Percentiles rank a stretch among this genome's conserved stretches.
These are phyloP conservation scores for Globisporangium cederbergense DNA, from an alignment of 352 stramenopile species.

Conservation along the genomic window DNA sequence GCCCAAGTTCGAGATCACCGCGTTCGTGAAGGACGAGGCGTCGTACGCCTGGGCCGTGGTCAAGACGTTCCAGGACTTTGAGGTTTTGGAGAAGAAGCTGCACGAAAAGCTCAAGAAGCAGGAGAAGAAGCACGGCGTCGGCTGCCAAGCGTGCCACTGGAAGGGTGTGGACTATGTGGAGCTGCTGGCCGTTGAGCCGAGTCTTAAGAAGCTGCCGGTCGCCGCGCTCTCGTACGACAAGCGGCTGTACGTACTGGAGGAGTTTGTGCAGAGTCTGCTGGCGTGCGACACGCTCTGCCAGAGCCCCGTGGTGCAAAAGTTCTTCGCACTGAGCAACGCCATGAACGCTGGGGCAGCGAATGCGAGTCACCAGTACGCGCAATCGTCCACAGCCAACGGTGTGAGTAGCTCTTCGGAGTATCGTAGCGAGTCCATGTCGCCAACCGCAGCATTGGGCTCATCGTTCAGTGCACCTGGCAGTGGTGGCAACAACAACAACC, in stretches of 20 bases:
- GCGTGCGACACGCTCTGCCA: slow-evolving; percentile 69
- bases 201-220: slow-evolving; percentile 38
- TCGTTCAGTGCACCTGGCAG: not conserved
- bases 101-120: slow-evolving; percentile 65
- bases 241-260: slow-evolving; percentile 54
- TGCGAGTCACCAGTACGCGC: not conserved
- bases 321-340: slow-evolving; percentile 45
- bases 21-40: slow-evolving; percentile 54
- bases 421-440: slow-evolving; percentile 17
- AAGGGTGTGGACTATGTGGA: slow-evolving; percentile 75
- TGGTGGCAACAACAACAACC: not conserved
- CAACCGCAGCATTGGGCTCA: not conserved
- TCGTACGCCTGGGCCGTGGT: slow-evolving; percentile 64
- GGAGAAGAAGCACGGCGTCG: slow-evolving; percentile 57
- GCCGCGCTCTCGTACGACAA: slow-evolving; percentile 54
- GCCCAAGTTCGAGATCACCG: slow-evolving; percentile 47
- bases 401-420: slow-evolving; percentile 13
- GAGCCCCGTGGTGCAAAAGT: slow-evolving; percentile 71
- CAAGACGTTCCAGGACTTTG: slow-evolving; percentile 71
- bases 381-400: slow-evolving; percentile 1
- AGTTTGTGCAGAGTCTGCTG: slow-evolving; percentile 72
- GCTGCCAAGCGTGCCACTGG: slow-evolving; percentile 45
- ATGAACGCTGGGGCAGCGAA: not conserved
- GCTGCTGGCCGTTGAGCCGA: slow-evolving; percentile 39
- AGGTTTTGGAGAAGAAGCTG: slow-evolving; percentile 63